These are phyloP conservation scores for Phaeotremella skinneri DNA, from an alignment of 768 basidiomycete species.

Conservation along the genomic window DNA sequence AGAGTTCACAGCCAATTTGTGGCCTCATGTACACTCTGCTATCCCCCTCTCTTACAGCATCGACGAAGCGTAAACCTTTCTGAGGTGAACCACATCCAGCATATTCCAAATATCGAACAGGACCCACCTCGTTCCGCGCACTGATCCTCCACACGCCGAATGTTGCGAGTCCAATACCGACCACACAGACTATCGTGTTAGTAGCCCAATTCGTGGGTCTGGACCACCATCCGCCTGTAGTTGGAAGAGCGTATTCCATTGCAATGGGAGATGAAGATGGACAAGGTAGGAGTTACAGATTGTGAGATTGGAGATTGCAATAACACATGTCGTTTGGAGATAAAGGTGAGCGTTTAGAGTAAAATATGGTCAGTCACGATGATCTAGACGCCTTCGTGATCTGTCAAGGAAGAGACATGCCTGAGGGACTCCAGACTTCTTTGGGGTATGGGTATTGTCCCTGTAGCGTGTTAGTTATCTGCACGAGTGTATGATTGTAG, in stretches of 20 bases:
- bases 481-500: background rate
- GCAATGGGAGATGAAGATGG: background rate
- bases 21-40: background rate
- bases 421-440: constrained; percentile 90
- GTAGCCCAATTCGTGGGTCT: constrained; percentile 83
- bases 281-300: background rate
- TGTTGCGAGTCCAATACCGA: constrained; percentile 66
- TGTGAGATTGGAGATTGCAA: background rate
- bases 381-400: background rate
- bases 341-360: background rate
- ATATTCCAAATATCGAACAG: background rate
- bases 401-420: too few relatives aligned
- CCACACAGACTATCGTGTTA: constrained; percentile 72
- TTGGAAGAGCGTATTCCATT: background rate
- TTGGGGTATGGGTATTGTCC: constrained; percentile 87
- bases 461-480: constrained; percentile 14
- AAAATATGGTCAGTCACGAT: background rate
- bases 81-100: constrained; percentile 4
- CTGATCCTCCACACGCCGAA: constrained; percentile 71
- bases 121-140: constrained; percentile 73
- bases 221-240: constrained; percentile 89
- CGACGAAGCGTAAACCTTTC: constrained; percentile 2
- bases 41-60: background rate
- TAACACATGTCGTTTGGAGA: background rate
- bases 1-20: background rate